Conservation (phyloP, 192 early-diverging fungal species). For the Lobosporangium transversale region DNA sequence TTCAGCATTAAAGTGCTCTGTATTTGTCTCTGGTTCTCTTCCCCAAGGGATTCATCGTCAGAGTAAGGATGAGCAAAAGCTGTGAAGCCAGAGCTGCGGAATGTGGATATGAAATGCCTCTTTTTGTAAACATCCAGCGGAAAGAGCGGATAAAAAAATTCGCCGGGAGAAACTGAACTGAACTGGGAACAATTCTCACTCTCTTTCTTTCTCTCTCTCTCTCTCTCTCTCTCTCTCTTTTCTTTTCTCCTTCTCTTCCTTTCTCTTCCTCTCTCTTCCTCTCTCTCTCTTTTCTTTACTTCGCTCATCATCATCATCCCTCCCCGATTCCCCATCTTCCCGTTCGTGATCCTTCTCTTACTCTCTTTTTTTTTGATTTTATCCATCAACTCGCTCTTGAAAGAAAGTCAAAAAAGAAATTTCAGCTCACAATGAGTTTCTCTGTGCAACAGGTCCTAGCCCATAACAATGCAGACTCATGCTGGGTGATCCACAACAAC, state of each 20-base stretch:
- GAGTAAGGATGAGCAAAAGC: too few relatives aligned
- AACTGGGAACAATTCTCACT: conserved; percentile 3
- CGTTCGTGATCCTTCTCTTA: not conserved
- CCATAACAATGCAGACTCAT: conserved; percentile 75
- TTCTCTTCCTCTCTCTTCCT: not conserved
- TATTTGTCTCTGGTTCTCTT: too few relatives aligned
- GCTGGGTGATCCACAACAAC: conserved; percentile 84
- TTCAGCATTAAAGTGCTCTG: too few relatives aligned
- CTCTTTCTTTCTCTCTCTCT: not conserved
- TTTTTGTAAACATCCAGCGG: too few relatives aligned
- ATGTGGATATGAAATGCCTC: too few relatives aligned
- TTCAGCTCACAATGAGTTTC: too few relatives aligned
- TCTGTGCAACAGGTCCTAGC: conserved; percentile 74
- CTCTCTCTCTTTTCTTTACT: not conserved
- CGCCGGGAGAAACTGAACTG: too few relatives aligned
- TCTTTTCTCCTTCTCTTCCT: conserved; percentile 2
- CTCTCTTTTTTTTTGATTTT: not conserved
- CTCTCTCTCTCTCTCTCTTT: not conserved
- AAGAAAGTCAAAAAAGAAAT: too few relatives aligned
- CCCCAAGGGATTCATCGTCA: too few relatives aligned
- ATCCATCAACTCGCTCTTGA: too few relatives aligned
- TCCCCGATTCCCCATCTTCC: not conserved
- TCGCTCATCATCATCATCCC: not conserved
- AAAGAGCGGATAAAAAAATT: too few relatives aligned
- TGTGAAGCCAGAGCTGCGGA: too few relatives aligned